A percentile compares a stretch with the other conserved stretches of the same genome.
Evolutionary conservation across 306 rosid species (phyloP).

Genomic region (Malus domestica): DNA sequence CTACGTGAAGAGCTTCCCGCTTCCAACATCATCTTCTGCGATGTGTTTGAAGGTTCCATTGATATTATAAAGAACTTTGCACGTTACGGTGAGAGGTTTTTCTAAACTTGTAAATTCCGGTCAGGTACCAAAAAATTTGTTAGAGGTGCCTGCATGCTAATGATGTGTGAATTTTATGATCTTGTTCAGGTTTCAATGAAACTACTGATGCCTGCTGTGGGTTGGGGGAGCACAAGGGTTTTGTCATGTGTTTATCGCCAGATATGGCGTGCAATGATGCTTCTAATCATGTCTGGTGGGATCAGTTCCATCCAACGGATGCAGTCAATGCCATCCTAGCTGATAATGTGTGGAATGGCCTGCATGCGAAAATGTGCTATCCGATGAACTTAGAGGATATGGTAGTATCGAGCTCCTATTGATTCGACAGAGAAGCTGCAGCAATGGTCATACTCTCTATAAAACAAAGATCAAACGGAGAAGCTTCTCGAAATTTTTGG

Average conservation of each 20-base stretch:
- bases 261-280: constrained; percentile 80
- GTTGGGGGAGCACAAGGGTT: constrained; percentile 70
- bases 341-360: constrained; percentile 72
- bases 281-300: constrained; percentile 87
- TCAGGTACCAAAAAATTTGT: not conserved
- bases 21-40: constrained; percentile 62
- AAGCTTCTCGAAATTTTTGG: not conserved
- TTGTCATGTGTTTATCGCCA: constrained; percentile 68
- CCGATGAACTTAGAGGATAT: constrained; percentile 71
- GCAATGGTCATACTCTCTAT: not conserved
- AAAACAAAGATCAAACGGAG: not conserved
- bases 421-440: constrained; percentile 10
- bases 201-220: constrained; percentile 89
- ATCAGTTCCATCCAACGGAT: constrained; percentile 92
- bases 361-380: constrained; percentile 63
- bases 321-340: constrained; percentile 76
- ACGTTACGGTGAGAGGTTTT: constrained; percentile 42
- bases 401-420: constrained; percentile 24
- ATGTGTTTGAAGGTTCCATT: constrained; percentile 65
- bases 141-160: not conserved
- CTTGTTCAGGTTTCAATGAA: constrained; percentile 54
- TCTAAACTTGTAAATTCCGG: not conserved
- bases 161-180: constrained; percentile 11
- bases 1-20: constrained; percentile 47
- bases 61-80: constrained; percentile 63